A percentile compares a stretch with the other conserved stretches of the same genome.
Conservation (phyloP, 768 basidiomycete species). For the Collybiopsis confluens region DNA sequence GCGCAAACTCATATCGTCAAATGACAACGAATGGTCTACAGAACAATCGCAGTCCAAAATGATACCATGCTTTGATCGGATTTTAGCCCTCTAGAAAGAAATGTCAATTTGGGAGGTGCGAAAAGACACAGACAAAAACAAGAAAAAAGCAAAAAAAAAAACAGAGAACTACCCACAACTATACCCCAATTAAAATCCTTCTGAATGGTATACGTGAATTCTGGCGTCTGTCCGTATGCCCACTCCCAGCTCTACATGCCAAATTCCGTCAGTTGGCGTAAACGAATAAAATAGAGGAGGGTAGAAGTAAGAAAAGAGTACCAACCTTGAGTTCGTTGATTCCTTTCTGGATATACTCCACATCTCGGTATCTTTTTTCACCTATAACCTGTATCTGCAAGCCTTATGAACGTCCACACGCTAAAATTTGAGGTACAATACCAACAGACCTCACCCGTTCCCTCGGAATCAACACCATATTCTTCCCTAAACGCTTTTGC, state of each 20-base stretch:
- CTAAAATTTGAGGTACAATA: too few relatives aligned
- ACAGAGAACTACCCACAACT: conserved; percentile 29
- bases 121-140: background rate
- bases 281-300: too few relatives aligned
- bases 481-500: conserved; percentile 60
- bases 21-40: conserved; percentile 13
- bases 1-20: conserved; percentile 16
- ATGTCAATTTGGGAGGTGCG: too few relatives aligned
- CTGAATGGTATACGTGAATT: conserved; percentile 67
- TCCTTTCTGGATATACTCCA: conserved; percentile 62
- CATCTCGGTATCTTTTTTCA: conserved; percentile 38
- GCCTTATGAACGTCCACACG: too few relatives aligned
- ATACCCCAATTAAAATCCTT: conserved; percentile 49
- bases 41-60: conserved; percentile 41
- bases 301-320: conserved; percentile 2
- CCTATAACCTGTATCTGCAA: conserved; percentile 37
- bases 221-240: conserved; percentile 90
- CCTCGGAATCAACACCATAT: conserved; percentile 38
- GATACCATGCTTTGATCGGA: conserved; percentile 63
- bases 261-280: too few relatives aligned
- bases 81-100: conserved; percentile 46
- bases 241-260: conserved; percentile 80
- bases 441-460: too few relatives aligned
- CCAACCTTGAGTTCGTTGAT: conserved; percentile 71
- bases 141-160: background rate